These are phyloP conservation scores for Termitomyces sp. DNA, from an alignment of 768 basidiomycete genomes.

Conservation along the genomic window DNA sequence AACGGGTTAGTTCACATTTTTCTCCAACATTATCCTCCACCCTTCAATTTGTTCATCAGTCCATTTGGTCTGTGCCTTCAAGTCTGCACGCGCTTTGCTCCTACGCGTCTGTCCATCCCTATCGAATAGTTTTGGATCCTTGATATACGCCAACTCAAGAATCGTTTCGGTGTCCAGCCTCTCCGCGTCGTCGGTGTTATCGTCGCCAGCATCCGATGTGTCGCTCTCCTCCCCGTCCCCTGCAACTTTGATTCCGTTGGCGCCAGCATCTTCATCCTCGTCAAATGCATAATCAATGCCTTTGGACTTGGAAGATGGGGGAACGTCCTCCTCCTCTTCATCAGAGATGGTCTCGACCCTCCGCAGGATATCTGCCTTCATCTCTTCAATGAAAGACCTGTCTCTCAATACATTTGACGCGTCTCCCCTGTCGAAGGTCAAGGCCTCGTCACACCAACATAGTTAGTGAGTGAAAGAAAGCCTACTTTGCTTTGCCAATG, in stretches of 20 bases:
- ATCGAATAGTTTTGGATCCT: slow-evolving; percentile 70
- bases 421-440: slow-evolving; percentile 32
- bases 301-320: slow-evolving; percentile 18
- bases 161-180: slow-evolving; percentile 47
- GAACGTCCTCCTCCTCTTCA: slow-evolving; percentile 40
- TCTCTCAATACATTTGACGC: slow-evolving; percentile 45
- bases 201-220: slow-evolving; percentile 23
- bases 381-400: slow-evolving; percentile 54
- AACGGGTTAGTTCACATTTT: slow-evolving; percentile 54
- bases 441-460: background rate
- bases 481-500: slow-evolving; percentile 54
- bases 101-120: slow-evolving; percentile 69
- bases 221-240: slow-evolving; percentile 55
- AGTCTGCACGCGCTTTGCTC: slow-evolving; percentile 57
- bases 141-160: slow-evolving; percentile 73
- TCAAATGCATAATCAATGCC: slow-evolving; percentile 22
- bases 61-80: slow-evolving; percentile 73
- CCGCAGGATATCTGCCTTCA: slow-evolving; percentile 81
- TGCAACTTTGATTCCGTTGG: slow-evolving; percentile 41
- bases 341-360: slow-evolving; percentile 62
- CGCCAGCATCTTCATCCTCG: slow-evolving; percentile 48
- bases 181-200: slow-evolving; percentile 28
- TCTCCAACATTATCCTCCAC: slow-evolving; percentile 86
- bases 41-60: slow-evolving; percentile 86
- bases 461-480: slow-evolving; percentile 1